Evolutionary conservation across 2,329 filamentous ascomycete genomes (phyloP).

Genomic region (Calonectria leucothoes): DNA sequence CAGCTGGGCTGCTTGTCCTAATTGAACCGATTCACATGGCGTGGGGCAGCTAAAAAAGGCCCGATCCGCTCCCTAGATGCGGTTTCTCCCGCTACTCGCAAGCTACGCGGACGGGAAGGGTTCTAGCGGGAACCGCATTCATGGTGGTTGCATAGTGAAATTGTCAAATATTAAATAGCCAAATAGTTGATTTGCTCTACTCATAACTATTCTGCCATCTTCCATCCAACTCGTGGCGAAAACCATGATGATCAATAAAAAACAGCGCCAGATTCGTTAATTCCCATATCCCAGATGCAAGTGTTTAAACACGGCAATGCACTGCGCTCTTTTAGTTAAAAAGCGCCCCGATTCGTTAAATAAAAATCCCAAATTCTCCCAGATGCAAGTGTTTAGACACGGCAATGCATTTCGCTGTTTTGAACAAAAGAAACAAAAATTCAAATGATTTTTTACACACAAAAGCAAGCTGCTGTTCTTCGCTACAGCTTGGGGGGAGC

Average conservation of each 20-base stretch:
- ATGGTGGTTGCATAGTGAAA: background rate
- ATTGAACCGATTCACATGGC: background rate
- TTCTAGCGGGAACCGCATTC: background rate
- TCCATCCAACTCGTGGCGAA: background rate
- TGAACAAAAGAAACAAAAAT: background rate
- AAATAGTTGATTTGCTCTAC: background rate
- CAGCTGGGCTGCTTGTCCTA: background rate
- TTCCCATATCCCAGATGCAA: background rate
- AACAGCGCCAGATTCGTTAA: background rate
- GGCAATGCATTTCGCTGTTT: slow-evolving; percentile 5
- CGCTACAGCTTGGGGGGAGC: slow-evolving; percentile 19
- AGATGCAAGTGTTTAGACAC: slow-evolving; percentile 8
- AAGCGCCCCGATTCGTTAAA: background rate
- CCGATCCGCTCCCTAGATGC: background rate
- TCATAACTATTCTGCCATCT: background rate
- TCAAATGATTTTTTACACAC: background rate
- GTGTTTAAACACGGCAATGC: slow-evolving; percentile 7
- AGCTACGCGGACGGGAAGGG: background rate
- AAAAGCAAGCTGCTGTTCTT: background rate
- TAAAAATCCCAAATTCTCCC: background rate
- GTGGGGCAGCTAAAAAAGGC: background rate
- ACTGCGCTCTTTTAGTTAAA: background rate
- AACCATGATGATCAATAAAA: background rate
- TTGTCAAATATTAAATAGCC: no score
- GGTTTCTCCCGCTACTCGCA: background rate